Conservation (phyloP, 257 asterid genomes). For the Plantago elongata region DNA sequence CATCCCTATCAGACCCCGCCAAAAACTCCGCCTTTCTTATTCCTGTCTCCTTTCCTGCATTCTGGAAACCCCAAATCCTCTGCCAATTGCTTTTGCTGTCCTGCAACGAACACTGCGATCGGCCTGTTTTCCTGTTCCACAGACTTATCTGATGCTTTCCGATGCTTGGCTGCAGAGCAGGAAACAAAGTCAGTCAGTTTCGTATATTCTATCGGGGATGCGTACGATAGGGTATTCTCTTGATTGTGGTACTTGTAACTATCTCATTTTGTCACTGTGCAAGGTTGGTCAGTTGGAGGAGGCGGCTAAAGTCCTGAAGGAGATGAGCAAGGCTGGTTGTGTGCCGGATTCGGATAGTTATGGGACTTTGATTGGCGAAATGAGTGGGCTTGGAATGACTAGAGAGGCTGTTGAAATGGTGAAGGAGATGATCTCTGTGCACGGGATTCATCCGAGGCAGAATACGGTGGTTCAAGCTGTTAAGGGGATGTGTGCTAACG, state of each 20-base stretch:
- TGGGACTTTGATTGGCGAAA: constrained; percentile 46
- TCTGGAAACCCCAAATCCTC: constrained; percentile 48
- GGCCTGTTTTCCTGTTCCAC: constrained; percentile 64
- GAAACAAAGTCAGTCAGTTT: constrained; percentile 24
- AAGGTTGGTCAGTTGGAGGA: constrained; percentile 52
- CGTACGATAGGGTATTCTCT: constrained; percentile 55
- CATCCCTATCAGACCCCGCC: constrained; percentile 57
- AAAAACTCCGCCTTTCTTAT: constrained; percentile 41
- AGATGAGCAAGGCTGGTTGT: constrained; percentile 59
- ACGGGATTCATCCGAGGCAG: constrained; percentile 59
- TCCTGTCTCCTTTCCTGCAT: constrained; percentile 56
- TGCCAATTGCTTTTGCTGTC: constrained; percentile 60
- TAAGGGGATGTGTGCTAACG: constrained; percentile 47
- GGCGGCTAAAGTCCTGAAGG: constrained; percentile 48
- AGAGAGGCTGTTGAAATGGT: constrained; percentile 31
- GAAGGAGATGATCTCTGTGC: constrained; percentile 57
- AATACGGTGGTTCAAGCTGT: constrained; percentile 47
- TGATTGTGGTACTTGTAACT: constrained; percentile 69
- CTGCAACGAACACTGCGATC: constrained; percentile 71
- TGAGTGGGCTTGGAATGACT: constrained; percentile 47
- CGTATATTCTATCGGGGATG: constrained; percentile 46
- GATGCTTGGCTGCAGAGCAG: constrained; percentile 52
- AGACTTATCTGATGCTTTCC: constrained; percentile 56
- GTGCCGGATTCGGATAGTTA: constrained; percentile 63
- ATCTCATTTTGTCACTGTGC: constrained; percentile 67